A percentile compares a stretch with the other conserved stretches of the same genome.
Conservation (phyloP, 2,329 filamentous ascomycete genomes). For the Ceratocystis lukuohia region DNA sequence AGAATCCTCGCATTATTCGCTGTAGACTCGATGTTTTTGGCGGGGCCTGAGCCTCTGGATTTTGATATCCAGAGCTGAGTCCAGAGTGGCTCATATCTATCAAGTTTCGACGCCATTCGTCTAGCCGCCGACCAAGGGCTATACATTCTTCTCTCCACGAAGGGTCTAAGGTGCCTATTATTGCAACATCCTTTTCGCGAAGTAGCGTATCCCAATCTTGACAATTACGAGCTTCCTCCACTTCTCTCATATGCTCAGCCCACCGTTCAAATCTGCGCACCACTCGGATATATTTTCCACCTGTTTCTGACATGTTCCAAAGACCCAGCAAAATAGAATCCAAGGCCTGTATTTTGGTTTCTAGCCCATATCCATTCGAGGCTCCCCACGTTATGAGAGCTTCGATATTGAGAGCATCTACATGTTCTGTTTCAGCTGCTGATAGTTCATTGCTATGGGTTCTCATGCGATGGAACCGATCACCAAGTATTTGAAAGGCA, state of each 20-base stretch:
- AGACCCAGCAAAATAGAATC: slow-evolving; percentile 44
- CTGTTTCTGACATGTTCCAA: slow-evolving; percentile 43
- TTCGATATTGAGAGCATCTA: slow-evolving; percentile 38
- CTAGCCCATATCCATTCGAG: slow-evolving; percentile 29
- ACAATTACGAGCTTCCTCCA: slow-evolving; percentile 32
- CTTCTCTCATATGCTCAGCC: slow-evolving; percentile 36
- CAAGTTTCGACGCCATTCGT: slow-evolving; percentile 39
- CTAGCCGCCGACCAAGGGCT: slow-evolving; percentile 40
- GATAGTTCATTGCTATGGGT: slow-evolving; percentile 27
- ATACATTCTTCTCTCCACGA: slow-evolving; percentile 47
- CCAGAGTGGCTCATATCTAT: slow-evolving; percentile 30
- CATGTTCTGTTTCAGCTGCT: slow-evolving; percentile 30
- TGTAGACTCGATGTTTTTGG: slow-evolving; percentile 30
- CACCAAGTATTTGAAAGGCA: slow-evolving; percentile 36
- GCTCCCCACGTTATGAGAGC: slow-evolving; percentile 40
- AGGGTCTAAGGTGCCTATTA: slow-evolving; percentile 42
- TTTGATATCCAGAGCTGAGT: slow-evolving; percentile 19
- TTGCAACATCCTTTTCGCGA: slow-evolving; percentile 30
- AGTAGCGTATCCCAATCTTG: slow-evolving; percentile 28
- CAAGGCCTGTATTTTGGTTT: slow-evolving; percentile 44
- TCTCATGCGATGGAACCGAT: slow-evolving; percentile 32
- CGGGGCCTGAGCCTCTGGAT: neutral
- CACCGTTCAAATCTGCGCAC: slow-evolving; percentile 48
- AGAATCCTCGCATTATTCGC: slow-evolving; percentile 36
- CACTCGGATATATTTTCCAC: slow-evolving; percentile 42